Evolutionary conservation across 768 basidiomycete genomes (phyloP), one percentile per base, ranked within the genome.

Genomic region (Amanita thiersii): DNA sequence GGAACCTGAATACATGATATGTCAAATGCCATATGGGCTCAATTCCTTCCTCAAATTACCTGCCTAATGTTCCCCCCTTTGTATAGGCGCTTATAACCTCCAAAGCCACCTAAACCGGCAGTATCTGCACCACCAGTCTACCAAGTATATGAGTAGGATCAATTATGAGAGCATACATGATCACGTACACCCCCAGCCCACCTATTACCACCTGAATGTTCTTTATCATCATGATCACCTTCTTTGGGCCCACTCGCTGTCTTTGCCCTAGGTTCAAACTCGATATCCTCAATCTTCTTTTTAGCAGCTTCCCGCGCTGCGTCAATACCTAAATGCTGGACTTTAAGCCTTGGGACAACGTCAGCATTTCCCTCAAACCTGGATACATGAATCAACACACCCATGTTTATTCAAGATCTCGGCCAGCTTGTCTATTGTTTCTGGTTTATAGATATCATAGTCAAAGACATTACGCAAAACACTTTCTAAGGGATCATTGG

Each of bases 51-150:
- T 24, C 8, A 21, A 21, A 50, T 34, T 25, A 72, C 77, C 61
- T 81, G 79, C 37, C 79, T 74, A 46, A 81, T 76, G 43, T 79
- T 67, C 8, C 79, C 77, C 9, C 73, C 75, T 48, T 77, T 77
- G 56, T 69, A 78, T 0, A 79, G 52, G 9, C 80, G 72, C 58
- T 78, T 81, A 53, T 79, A 81, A 0, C 79, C 79, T 8, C 79
- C 80, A n/a, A 68, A 63, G 3, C 80, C 80, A 2, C 80, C 80
- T 47, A 80, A 58, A 1, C 80, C 80, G 5, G 79, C 80, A 3
- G 79, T 81, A 50, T 77, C 76, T 17, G 77, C 63, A 7, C 80
- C 80, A 21, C 80, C 79, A 20, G 74, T 75, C 79, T 82, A 44
- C 14, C 12, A 20, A 11, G n/a, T n/a, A 40, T 17, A 39, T 35